Evolutionary conservation across 306 rosid genomes (phyloP).

Genomic region (Ormosia semicastrata): DNA sequence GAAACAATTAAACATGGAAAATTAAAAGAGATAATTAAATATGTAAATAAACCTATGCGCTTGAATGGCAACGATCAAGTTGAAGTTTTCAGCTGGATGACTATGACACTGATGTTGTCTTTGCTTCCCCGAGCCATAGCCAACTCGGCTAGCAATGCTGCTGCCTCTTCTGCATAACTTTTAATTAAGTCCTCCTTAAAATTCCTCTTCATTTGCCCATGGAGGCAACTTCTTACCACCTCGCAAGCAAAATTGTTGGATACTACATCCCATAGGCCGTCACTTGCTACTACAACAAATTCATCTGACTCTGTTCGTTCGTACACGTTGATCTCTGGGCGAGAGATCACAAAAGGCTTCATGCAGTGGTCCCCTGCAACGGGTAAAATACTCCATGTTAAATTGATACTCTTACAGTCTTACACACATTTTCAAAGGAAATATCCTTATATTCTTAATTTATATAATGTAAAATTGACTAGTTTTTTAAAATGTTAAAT

Average conservation of each 20-base stretch:
- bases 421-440: not conserved
- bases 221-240: constrained; percentile 40
- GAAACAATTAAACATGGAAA: not conserved
- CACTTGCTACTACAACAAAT: constrained; percentile 63
- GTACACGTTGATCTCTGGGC: constrained; percentile 52
- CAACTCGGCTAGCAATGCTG: constrained; percentile 49
- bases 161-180: constrained; percentile 26
- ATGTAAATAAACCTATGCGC: not conserved
- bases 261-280: constrained; percentile 68
- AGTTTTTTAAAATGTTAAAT: not conserved
- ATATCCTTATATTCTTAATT: not conserved
- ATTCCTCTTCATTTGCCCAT: constrained; percentile 24
- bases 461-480: not conserved
- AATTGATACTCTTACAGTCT: not conserved
- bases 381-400: not conserved
- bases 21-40: not conserved
- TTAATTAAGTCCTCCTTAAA: not conserved
- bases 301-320: constrained; percentile 42
- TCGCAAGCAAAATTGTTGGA: constrained; percentile 56
- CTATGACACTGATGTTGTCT: constrained; percentile 61
- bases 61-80: not conserved
- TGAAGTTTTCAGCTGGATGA: constrained; percentile 25
- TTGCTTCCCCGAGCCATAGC: constrained; percentile 72
- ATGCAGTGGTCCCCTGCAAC: constrained; percentile 55
- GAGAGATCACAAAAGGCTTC: constrained; percentile 61